Base-by-base conservation (phyloP, 768 basidiomycete species). In the Termitomyces sp. region DNA sequence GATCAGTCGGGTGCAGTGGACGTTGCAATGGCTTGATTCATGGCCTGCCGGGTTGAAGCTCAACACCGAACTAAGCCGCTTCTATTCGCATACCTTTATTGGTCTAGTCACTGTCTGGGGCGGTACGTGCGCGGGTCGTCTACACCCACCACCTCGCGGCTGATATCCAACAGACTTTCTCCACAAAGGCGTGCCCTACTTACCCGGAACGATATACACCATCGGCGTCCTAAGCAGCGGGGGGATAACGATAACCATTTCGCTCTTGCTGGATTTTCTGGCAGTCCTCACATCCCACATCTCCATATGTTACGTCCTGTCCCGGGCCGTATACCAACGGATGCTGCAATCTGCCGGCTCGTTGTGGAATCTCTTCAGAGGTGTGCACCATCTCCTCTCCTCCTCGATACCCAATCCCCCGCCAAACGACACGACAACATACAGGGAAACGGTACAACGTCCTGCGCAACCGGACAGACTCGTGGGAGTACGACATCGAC, bases 281-380 rank as follows among this genome's bases (percentile, higher is more conserved):
- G 71, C 79, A 6, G 53, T 92, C 26, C 67, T 90, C 46, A 92
- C 92, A 0, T 69, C 81, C 0, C 94, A 96, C 65, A 74, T 95
- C 13, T 80, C 84, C 50, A 59, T 86, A 4, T 88, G 85, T 61
- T 91, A n/a, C n/a, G n/a, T n/a, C n/a, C n/a, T n/a, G n/a, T n/a
- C n/a, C n/a, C n/a, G n/a, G n/a, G n/a, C n/a, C n/a, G n/a, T n/a
- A n/a, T n/a, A n/a, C n/a, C n/a, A n/a, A n/a, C n/a, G n/a, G n/a
- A n/a, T n/a, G n/a, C 75, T 87, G 45, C 74, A 73, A 26, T 80
- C 79, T 24, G 77, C 81, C 20, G 81, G 80, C 36, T 90, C 85
- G 1, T 71, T 98, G 33, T 96, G 92, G 86, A 92, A 92, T 66
- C 79, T 98, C 22, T 97, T 98, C 69, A 79, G 94, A 72, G 96